Percentiles rank a stretch among this genome's conserved stretches.
These are phyloP conservation scores for Elsinoe fawcettii DNA, from an alignment of 2,329 filamentous ascomycete genomes.

Conservation along the genomic window DNA sequence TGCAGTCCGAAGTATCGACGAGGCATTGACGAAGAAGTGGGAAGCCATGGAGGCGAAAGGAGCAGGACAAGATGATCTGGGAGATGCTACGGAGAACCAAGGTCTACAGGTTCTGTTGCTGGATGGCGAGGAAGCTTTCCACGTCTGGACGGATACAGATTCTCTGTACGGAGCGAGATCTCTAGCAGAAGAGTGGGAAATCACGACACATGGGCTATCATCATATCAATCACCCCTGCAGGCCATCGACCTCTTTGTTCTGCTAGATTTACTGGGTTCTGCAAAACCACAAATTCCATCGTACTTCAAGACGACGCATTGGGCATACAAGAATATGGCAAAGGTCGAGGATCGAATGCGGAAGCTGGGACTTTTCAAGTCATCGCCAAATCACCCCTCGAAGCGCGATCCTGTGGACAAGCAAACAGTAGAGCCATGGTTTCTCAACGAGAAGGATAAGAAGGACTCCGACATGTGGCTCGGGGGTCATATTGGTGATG, in stretches of 20 bases:
- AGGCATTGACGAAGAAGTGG: conserved; percentile 75
- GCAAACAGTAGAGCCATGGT: conserved; percentile 37
- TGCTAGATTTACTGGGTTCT: conserved; percentile 81
- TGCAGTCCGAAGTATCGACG: conserved; percentile 70
- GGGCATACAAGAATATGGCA: conserved; percentile 78
- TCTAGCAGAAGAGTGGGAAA: conserved; percentile 76
- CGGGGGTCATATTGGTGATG: conserved; percentile 56
- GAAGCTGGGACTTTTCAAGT: conserved; percentile 57
- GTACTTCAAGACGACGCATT: conserved; percentile 85
- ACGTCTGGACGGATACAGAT: conserved; percentile 69
- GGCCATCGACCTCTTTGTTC: conserved; percentile 78
- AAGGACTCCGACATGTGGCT: conserved; percentile 40
- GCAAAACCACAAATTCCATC: conserved; percentile 65
- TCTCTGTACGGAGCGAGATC: conserved; percentile 72
- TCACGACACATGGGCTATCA: conserved; percentile 60
- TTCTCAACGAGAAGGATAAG: conserved; percentile 60
- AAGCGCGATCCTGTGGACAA: conserved; percentile 26
- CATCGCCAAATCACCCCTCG: conserved; percentile 45
- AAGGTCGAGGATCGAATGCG: conserved; percentile 67
- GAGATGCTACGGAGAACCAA: conserved; percentile 59
- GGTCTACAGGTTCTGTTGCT: conserved; percentile 85
- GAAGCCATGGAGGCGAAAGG: conserved; percentile 54
- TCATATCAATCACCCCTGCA: conserved; percentile 65
- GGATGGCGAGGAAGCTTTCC: conserved; percentile 91
- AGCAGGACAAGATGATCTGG: conserved; percentile 29